phyloP scores from a whole-genome alignment of 2,329 filamentous ascomycete genomes.

The Didymella lethalis region DNA sequence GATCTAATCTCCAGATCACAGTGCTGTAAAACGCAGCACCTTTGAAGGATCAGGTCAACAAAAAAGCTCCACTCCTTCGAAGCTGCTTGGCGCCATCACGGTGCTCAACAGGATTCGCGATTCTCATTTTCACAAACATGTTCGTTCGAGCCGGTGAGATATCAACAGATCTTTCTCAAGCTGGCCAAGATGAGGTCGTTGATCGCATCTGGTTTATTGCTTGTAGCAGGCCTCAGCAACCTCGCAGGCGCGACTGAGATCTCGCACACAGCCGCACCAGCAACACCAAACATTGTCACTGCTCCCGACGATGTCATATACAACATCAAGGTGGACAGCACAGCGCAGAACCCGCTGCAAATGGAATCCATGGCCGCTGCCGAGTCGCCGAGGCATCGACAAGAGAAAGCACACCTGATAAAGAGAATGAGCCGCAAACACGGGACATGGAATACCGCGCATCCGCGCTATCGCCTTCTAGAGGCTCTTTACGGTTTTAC shows the following conservation, averaged over 20 bases:
- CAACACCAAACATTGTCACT: not conserved
- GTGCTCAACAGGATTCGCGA: conserved; percentile 22
- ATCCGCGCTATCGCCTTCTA: conserved; percentile 34
- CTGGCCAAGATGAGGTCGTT: conserved; percentile 3
- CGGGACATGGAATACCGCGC: conserved; percentile 29
- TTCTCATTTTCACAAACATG: not conserved
- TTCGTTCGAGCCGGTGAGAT: not conserved
- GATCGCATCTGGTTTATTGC: not conserved
- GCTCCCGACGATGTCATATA: not conserved
- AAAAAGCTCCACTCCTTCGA: too few species aligned
- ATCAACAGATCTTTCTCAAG: too few species aligned
- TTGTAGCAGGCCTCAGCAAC: not conserved
- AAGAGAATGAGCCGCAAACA: conserved; percentile 29
- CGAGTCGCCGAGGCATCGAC: conserved; percentile 26
- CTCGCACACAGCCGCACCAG: not conserved
- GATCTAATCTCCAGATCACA: too few species aligned
- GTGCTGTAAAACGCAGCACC: too few species aligned
- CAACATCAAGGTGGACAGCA: not conserved
- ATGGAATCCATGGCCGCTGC: conserved; percentile 23
- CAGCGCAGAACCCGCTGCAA: conserved; percentile 19
- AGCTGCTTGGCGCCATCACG: conserved; percentile 24
- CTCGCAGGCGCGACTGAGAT: not conserved
- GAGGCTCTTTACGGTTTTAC: conserved; percentile 32
- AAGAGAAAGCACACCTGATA: conserved; percentile 32
- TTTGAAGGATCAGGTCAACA: not conserved